Evolutionary conservation across 1,284 basidiomycete species (phyloP).

Genomic region (Puccinia brachypodii): DNA sequence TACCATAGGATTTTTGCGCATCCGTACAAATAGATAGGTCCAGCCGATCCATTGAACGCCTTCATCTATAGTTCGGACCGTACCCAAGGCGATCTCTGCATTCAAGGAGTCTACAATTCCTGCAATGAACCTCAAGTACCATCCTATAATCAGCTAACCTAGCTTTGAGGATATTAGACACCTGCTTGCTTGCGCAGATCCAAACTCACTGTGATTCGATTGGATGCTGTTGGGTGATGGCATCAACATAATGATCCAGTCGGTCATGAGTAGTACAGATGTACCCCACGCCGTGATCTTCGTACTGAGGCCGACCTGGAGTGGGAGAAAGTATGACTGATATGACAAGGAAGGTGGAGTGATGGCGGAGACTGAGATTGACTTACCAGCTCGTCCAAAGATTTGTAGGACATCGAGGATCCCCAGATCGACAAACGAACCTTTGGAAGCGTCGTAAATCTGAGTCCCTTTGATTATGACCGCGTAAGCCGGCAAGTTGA

Average conservation of each 20-base stretch:
- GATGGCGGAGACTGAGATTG: neutral
- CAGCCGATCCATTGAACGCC: slow-evolving; percentile 95
- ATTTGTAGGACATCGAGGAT: slow-evolving; percentile 94
- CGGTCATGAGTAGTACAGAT: slow-evolving; percentile 95
- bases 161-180: neutral
- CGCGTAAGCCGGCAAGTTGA: slow-evolving; percentile 97
- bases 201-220: slow-evolving; percentile 82
- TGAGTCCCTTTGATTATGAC: slow-evolving; percentile 97
- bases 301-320: slow-evolving; percentile 82
- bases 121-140: slow-evolving; percentile 64
- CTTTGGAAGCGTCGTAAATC: slow-evolving; percentile 84
- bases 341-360: neutral
- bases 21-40: slow-evolving; percentile 93
- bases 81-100: slow-evolving; percentile 92
- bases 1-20: slow-evolving; percentile 86
- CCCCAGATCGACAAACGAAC: slow-evolving; percentile 87
- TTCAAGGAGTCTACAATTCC: slow-evolving; percentile 92
- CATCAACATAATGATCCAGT: slow-evolving; percentile 84
- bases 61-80: slow-evolving; percentile 82
- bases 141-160: neutral
- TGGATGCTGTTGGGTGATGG: slow-evolving; percentile 87
- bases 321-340: neutral
- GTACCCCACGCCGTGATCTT: slow-evolving; percentile 92
- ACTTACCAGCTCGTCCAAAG: slow-evolving; percentile 84
- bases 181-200: neutral